Conservation (phyloP, 2,329 filamentous ascomycete genomes). For the Venturia asperata region DNA sequence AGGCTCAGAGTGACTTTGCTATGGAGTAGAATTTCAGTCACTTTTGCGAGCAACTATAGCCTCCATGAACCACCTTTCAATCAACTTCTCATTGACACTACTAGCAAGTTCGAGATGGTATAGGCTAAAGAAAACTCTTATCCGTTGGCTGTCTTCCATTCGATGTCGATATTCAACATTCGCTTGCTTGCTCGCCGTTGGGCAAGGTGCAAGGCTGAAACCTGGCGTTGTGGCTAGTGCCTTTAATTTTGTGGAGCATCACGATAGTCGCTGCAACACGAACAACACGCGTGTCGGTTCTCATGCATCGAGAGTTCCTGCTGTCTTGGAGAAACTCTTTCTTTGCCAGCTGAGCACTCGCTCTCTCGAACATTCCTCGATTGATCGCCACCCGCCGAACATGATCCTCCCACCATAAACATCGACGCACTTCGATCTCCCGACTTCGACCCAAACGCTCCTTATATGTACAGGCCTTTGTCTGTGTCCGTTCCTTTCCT, state of each 20-base stretch:
- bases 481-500: not conserved
- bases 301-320: not conserved
- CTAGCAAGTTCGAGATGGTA: too few relatives aligned
- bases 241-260: not conserved
- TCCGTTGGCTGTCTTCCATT: too few relatives aligned
- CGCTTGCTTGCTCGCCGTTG: not conserved
- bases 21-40: too few relatives aligned
- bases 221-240: not conserved
- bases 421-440: not conserved
- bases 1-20: too few relatives aligned
- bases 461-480: not conserved
- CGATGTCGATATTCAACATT: too few relatives aligned
- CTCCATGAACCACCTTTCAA: too few relatives aligned
- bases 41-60: too few relatives aligned
- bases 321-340: not conserved
- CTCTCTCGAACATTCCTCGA: not conserved
- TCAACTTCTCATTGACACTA: too few relatives aligned
- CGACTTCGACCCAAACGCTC: not conserved
- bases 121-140: too few relatives aligned
- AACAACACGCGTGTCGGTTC: not conserved
- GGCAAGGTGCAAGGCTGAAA: not conserved
- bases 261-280: not conserved
- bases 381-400: not conserved
- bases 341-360: not conserved
- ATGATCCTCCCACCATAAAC: not conserved